Percentiles rank a stretch among this genome's conserved stretches.
phyloP scores from a whole-genome alignment of 2,329 filamentous ascomycete species.

The Calonectria fujianensis region DNA sequence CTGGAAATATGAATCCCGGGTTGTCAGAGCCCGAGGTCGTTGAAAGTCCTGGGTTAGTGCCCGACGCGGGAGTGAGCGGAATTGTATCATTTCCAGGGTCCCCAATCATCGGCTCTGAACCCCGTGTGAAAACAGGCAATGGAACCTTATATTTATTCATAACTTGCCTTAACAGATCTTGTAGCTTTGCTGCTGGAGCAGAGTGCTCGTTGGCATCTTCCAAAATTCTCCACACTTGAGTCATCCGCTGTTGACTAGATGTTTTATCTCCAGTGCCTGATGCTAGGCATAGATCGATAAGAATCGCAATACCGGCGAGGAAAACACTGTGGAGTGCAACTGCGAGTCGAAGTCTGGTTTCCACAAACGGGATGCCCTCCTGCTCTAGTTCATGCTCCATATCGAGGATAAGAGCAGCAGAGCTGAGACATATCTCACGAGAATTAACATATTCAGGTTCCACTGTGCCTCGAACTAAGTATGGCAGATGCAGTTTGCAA shows the following conservation, averaged over 20 bases:
- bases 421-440: conserved; percentile 56
- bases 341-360: conserved; percentile 55
- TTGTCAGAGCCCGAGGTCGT: conserved; percentile 35
- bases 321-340: conserved; percentile 60
- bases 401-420: conserved; percentile 57
- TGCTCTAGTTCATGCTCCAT: conserved; percentile 55
- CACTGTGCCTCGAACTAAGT: conserved; percentile 58
- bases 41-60: conserved; percentile 37
- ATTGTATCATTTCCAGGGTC: conserved; percentile 29
- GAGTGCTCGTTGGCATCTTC: conserved; percentile 57
- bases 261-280: conserved; percentile 50
- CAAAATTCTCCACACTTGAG: conserved; percentile 59
- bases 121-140: conserved; percentile 37
- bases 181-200: conserved; percentile 55
- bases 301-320: conserved; percentile 58
- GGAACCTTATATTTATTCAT: conserved; percentile 58
- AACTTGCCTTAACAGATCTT: conserved; percentile 57
- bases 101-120: neutral
- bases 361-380: conserved; percentile 54
- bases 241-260: conserved; percentile 53
- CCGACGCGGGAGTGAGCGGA: conserved; percentile 58
- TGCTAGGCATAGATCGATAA: conserved; percentile 58
- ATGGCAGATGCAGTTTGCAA: conserved; percentile 61
- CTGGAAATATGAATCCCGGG: conserved; percentile 47
- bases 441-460: conserved; percentile 59